phyloP scores from a whole-genome alignment of 129 eudicot genomes.

The Ambrosia artemisiifolia region DNA sequence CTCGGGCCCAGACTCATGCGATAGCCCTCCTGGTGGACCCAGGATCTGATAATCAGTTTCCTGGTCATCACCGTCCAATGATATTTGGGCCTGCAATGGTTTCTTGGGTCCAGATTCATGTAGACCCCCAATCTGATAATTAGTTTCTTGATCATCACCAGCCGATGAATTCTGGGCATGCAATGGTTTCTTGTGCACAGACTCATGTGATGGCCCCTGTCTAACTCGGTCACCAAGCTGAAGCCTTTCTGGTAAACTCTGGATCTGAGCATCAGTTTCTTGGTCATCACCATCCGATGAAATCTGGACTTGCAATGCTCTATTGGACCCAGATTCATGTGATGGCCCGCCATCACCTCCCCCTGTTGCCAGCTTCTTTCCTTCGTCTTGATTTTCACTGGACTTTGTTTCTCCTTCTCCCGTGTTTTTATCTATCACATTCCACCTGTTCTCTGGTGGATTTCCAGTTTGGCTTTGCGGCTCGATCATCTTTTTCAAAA shows the following conservation, averaged over 20 bases:
- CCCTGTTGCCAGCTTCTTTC: background rate
- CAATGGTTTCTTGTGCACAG: background rate
- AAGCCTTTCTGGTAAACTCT: background rate
- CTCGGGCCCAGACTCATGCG: background rate
- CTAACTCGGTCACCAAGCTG: too few relatives aligned
- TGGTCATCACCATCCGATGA: background rate
- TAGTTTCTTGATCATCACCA: background rate
- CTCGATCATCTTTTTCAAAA: background rate
- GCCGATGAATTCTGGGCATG: background rate
- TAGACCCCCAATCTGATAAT: background rate
- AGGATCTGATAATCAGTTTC: background rate
- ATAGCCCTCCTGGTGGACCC: background rate
- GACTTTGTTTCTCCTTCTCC: background rate
- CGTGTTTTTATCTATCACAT: background rate
- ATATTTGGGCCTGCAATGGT: background rate
- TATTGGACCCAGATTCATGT: background rate
- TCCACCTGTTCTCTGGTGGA: background rate
- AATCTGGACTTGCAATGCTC: background rate
- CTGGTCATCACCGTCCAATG: background rate
- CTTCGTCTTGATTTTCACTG: background rate
- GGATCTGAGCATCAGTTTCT: background rate
- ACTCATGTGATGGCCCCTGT: background rate
- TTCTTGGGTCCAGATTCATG: background rate
- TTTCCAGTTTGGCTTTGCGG: background rate
- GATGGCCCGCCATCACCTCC: background rate